Percentiles rank a stretch among this genome's conserved stretches.
phyloP scores from a whole-genome alignment of 2,329 filamentous ascomycete genomes.

The Zymoseptoria brevis region DNA sequence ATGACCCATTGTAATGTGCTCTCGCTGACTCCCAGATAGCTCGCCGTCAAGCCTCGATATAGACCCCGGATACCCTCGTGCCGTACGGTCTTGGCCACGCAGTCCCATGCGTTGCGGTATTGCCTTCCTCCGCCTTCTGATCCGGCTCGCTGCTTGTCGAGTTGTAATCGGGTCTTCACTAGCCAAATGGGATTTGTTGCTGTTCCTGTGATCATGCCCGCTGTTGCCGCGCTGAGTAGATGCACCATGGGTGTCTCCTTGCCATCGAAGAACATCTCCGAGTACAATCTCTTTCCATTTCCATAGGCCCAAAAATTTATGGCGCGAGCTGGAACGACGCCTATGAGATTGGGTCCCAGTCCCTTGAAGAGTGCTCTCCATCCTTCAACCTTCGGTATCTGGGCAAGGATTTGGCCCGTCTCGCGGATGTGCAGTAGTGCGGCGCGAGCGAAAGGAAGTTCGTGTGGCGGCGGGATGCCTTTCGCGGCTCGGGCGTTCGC shows the following conservation, averaged over 20 bases:
- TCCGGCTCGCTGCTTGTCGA: conserved; percentile 77
- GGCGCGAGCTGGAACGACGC: conserved; percentile 78
- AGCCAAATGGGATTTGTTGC: conserved; percentile 96
- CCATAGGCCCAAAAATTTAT: conserved; percentile 95
- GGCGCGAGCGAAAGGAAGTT: conserved; percentile 58
- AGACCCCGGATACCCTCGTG: conserved; percentile 74
- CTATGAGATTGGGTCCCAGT: conserved; percentile 79
- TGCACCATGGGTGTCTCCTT: conserved; percentile 68
- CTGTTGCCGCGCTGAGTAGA: conserved; percentile 64
- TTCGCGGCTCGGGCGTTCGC: conserved; percentile 57
- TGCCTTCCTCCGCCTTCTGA: conserved; percentile 50
- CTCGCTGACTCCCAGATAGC: conserved; percentile 84
- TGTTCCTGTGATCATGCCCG: conserved; percentile 79
- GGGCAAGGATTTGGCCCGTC: conserved; percentile 74
- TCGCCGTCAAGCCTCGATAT: conserved; percentile 85
- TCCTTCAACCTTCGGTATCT: conserved; percentile 74
- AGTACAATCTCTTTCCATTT: conserved; percentile 78
- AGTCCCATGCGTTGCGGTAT: conserved; percentile 85
- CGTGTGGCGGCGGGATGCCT: conserved; percentile 44
- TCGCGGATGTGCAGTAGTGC: conserved; percentile 70
- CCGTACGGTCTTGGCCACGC: conserved; percentile 70
- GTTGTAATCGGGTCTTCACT: conserved; percentile 84
- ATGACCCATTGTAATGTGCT: conserved; percentile 88
- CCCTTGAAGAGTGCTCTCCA: conserved; percentile 88
- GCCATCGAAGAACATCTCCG: conserved; percentile 63